These are phyloP conservation scores for Yamadazyma olivae DNA, from an alignment of 805 yeast species.

Conservation along the genomic window DNA sequence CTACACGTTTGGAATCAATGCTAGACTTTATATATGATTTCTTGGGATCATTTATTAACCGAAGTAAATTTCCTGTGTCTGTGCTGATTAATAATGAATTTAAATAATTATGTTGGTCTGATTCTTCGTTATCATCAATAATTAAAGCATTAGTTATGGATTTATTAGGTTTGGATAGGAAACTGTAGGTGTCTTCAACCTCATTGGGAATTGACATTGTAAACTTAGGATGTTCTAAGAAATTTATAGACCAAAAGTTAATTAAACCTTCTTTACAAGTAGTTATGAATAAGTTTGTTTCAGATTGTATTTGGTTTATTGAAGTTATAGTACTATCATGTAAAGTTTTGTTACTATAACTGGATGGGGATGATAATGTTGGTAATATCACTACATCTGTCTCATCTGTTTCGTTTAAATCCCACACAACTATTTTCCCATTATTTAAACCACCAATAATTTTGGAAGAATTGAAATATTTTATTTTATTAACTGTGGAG, in stretches of 20 bases:
- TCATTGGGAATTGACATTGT: slow-evolving; percentile 3
- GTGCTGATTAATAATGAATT: slow-evolving; percentile 18
- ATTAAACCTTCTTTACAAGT: slow-evolving; percentile 22
- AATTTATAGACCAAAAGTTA: slow-evolving; percentile 32
- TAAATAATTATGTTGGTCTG: slow-evolving; percentile 15
- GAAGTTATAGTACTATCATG: slow-evolving; percentile 23
- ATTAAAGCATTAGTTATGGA: slow-evolving; percentile 1
- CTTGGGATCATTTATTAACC: slow-evolving; percentile 15
- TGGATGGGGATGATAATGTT: slow-evolving; percentile 19
- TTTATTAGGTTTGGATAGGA: slow-evolving; percentile 1
- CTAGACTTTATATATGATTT: slow-evolving; percentile 11
- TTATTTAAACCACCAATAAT: slow-evolving; percentile 48
- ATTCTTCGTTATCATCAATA: slow-evolving; percentile 1
- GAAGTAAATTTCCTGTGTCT: slow-evolving; percentile 17
- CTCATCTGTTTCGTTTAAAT: slow-evolving; percentile 19
- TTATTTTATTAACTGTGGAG: slow-evolving; percentile 35
- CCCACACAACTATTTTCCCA: slow-evolving; percentile 55
- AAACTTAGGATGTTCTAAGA: slow-evolving; percentile 26
- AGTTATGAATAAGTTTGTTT: slow-evolving; percentile 9
- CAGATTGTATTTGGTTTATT: slow-evolving; percentile 14
- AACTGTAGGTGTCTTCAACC: slow-evolving; percentile 4
- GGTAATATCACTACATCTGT: slow-evolving; percentile 19
- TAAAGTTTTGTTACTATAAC: slow-evolving; percentile 12
- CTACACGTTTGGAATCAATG: slow-evolving; percentile 6
- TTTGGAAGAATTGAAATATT: slow-evolving; percentile 37